Conservation (phyloP, 192 early-diverging fungal species). For the Spinellus fusiger region DNA sequence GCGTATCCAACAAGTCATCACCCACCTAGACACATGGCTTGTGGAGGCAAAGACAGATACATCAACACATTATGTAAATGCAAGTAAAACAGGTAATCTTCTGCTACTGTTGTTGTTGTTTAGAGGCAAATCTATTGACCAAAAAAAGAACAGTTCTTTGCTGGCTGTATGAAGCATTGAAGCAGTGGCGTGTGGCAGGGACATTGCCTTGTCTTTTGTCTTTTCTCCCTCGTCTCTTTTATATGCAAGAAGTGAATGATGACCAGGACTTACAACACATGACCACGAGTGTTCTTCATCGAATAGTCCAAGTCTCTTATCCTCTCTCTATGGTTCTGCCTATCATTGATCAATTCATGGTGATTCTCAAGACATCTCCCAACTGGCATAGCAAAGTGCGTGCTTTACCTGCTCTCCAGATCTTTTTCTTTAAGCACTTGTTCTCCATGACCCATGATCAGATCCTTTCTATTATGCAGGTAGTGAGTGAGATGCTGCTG, state of each 20-base stretch:
- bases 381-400: constrained; percentile 81
- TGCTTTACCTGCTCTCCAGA: constrained; percentile 77
- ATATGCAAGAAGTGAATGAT: constrained; percentile 66
- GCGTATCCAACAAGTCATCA: constrained; percentile 24
- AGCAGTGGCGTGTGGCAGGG: constrained; percentile 42
- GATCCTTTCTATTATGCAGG: constrained; percentile 58
- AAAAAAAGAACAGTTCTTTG: constrained; percentile 44
- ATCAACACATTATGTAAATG: constrained; percentile 63
- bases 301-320: constrained; percentile 49
- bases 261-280: constrained; percentile 65
- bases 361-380: constrained; percentile 39
- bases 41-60: constrained; percentile 29
- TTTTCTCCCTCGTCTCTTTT: constrained; percentile 52
- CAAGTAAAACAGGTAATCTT: constrained; percentile 63
- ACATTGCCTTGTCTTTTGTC: constrained; percentile 51
- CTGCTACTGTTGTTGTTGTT: background rate
- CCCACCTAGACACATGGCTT: constrained; percentile 35
- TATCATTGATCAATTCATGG: constrained; percentile 52
- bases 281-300: constrained; percentile 42
- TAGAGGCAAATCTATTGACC: background rate
- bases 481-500: constrained; percentile 59
- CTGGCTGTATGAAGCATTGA: constrained; percentile 58
- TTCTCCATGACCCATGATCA: constrained; percentile 56
- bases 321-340: constrained; percentile 43
- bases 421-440: constrained; percentile 83